Percentiles rank a stretch among this genome's conserved stretches.
These are phyloP conservation scores for Elsinoe batatas DNA, from an alignment of 2,329 filamentous ascomycete genomes.

Conservation along the genomic window DNA sequence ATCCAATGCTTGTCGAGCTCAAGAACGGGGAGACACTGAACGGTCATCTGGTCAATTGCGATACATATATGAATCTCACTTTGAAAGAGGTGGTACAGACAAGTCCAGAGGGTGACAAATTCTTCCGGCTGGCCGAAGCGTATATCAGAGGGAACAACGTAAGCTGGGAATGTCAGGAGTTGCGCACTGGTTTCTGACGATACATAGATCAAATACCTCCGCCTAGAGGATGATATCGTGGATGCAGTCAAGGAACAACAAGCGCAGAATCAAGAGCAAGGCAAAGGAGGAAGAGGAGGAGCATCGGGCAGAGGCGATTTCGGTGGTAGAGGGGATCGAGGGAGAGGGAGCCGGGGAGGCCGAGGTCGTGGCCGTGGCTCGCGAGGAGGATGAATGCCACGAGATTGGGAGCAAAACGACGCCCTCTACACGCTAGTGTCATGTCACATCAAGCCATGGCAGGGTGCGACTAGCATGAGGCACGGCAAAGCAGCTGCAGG, in stretches of 20 bases:
- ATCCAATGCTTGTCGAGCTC: constrained; percentile 94
- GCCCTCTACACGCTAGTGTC: no score
- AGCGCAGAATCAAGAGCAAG: constrained; percentile 48
- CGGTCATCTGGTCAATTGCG: constrained; percentile 89
- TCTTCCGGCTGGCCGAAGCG: constrained; percentile 82
- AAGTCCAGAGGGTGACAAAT: constrained; percentile 87
- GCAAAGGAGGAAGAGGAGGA: constrained; percentile 55
- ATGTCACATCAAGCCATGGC: no score
- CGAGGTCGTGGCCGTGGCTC: constrained; percentile 42
- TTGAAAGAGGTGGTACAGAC: constrained; percentile 96
- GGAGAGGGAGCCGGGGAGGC: constrained; percentile 48
- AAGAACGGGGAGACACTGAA: constrained; percentile 98
- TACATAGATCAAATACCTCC: constrained; percentile 91
- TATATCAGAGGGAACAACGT: constrained; percentile 98
- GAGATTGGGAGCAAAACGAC: no score
- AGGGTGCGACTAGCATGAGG: neutral
- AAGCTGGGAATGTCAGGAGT: constrained; percentile 14
- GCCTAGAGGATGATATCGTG: constrained; percentile 93
- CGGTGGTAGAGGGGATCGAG: constrained; percentile 45
- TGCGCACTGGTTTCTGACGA: neutral
- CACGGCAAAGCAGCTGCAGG: neutral
- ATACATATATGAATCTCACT: constrained; percentile 99
- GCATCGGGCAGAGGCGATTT: constrained; percentile 41
- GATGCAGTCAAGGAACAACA: constrained; percentile 90
- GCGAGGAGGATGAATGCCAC: constrained; percentile 18